A percentile compares a stretch with the other conserved stretches of the same genome.
phyloP scores from a whole-genome alignment of 805 yeast genomes.

The Metschnikowia bowlesiae region DNA sequence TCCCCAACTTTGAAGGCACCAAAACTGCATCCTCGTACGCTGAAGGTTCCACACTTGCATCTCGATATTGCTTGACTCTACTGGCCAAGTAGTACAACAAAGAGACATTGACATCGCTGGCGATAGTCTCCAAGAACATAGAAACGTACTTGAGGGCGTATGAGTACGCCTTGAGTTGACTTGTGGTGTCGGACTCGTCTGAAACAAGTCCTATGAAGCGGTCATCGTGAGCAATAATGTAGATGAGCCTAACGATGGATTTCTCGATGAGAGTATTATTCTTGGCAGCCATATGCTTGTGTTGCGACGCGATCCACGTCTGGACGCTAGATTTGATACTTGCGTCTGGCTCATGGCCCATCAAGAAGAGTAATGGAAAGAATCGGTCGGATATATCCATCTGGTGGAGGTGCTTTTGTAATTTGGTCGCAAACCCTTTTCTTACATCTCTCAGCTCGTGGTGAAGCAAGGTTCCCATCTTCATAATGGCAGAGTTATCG shows the following conservation, averaged over 20 bases:
- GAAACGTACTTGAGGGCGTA: conserved; percentile 58
- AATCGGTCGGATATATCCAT: conserved; percentile 60
- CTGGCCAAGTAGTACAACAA: conserved; percentile 71
- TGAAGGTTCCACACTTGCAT: conserved; percentile 38
- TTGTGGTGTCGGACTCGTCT: conserved; percentile 9
- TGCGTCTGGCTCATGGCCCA: conserved; percentile 69
- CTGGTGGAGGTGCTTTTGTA: conserved; percentile 49
- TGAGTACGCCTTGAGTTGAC: conserved; percentile 31
- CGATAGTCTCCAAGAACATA: conserved; percentile 56
- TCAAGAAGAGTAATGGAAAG: conserved; percentile 62
- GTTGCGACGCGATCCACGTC: conserved; percentile 70
- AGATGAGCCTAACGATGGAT: conserved; percentile 61
- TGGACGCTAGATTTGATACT: conserved; percentile 46
- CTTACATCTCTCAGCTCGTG: conserved; percentile 64
- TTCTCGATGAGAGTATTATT: conserved; percentile 56
- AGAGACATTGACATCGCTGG: conserved; percentile 63
- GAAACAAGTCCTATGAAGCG: conserved; percentile 48
- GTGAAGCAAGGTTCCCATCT: conserved; percentile 55
- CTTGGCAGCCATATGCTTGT: conserved; percentile 31
- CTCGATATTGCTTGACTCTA: conserved; percentile 73
- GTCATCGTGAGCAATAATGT: conserved; percentile 69
- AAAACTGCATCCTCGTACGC: conserved; percentile 20
- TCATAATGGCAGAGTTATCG: conserved; percentile 46
- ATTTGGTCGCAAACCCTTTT: conserved; percentile 40
- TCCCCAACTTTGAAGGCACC: conserved; percentile 29